A percentile compares a stretch with the other conserved stretches of the same genome.
Conservation (phyloP, 2,329 filamentous ascomycete species). For the Paecilomyces fulvus region DNA sequence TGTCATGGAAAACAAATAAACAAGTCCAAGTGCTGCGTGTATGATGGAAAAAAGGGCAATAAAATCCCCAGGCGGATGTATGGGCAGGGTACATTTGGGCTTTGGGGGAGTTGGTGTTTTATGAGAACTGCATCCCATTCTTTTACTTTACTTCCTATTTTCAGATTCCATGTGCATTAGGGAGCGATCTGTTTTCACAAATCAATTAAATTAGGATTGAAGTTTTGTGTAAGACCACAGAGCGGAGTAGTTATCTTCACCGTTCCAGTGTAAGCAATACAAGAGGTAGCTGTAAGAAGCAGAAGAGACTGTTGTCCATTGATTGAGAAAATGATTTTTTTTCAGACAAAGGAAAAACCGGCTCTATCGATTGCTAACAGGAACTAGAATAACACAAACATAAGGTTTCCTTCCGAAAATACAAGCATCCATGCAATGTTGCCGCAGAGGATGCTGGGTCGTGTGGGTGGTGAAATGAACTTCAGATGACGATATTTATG, state of each 20-base stretch:
- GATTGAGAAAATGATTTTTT: background rate
- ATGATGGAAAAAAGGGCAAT: background rate
- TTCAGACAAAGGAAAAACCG: background rate
- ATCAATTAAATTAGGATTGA: background rate
- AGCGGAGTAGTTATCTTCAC: background rate
- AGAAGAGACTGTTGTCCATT: background rate
- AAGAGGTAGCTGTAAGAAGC: background rate
- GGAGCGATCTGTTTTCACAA: background rate
- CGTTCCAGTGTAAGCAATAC: background rate
- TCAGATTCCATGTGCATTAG: background rate
- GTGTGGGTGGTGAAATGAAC: background rate
- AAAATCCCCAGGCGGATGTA: background rate
- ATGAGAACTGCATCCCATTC: too few species aligned
- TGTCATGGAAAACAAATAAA: background rate
- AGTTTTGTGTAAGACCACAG: background rate
- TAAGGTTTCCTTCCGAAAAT: constrained; percentile 16
- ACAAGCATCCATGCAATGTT: constrained; percentile 11
- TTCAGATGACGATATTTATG: background rate
- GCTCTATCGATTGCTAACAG: background rate
- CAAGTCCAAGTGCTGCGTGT: background rate
- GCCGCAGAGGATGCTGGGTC: background rate
- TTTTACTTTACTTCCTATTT: background rate
- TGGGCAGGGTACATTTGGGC: background rate
- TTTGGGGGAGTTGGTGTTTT: background rate
- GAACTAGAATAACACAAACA: background rate